Evolutionary conservation across 495 filamentous ascomycete genomes (phyloP), one percentile per base, ranked within the genome.

Genomic region (Choiromyces venosus): DNA sequence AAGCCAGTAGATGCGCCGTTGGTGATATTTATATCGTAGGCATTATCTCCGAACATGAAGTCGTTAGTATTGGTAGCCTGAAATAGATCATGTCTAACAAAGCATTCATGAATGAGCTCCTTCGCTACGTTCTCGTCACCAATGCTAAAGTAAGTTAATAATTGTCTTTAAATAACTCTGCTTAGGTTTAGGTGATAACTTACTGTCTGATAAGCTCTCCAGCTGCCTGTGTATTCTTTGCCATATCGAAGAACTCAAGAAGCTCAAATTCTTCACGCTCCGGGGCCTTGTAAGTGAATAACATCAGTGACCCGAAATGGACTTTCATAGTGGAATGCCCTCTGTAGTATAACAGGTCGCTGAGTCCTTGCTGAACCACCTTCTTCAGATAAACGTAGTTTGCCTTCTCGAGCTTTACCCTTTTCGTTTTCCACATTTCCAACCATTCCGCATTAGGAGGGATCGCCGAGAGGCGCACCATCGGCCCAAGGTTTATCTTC

Each of bases 131-230:
- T 70, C 21, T 76, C 73, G 10, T 72, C 72, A 29, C 73, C 78
- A 66, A 81, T 76, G 71, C 76, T 76, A 14, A 38, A 36, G 46
- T 44, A 25, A 35, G 33, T 76, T 37, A 77, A 65, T 44, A n/a
- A 21, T 19, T 38, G 40, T 67, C 35, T 44, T 21, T 61, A 21
- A n/a, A 39, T 14, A 21, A 0, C 19, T 19, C 37, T 40, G 38
- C 40, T 36, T 10, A 29, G 37, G 37, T 25, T 33, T 16, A 38
- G 33, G 37, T 18, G 29, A 64, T 40, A 2, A 38, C 73, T 64
- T 76, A 79, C 78, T 69, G 65, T 66, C 73, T 69, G 52, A 81
- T 79, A 35, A 81, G n/a, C 37, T 81, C 80, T 19, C 73, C 73
- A 40, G 25, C 33, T 21, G 72, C 75, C 64, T 75, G 46, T 18